These are phyloP conservation scores for Cyclotella distinguenda DNA, from an alignment of 108 stramenopile genomes.

Conservation along the genomic window DNA sequence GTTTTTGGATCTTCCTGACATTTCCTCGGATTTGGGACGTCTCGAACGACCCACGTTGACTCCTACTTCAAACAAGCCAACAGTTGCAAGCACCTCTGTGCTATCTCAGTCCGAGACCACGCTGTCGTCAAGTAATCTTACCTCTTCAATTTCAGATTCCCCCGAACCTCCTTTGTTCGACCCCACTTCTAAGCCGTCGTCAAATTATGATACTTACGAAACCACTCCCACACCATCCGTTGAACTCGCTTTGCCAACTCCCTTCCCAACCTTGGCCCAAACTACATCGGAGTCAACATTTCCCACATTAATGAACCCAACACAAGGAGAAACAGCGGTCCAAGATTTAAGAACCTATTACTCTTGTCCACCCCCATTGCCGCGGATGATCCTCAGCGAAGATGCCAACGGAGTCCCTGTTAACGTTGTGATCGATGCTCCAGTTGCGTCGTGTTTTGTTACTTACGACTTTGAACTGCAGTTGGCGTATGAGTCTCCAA, in stretches of 20 bases:
- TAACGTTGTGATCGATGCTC: slow-evolving; percentile 3
- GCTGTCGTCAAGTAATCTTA: too few species aligned
- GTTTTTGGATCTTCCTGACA: slow-evolving; percentile 1
- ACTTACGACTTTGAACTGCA: slow-evolving; percentile 26
- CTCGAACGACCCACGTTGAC: neutral
- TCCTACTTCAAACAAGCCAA: neutral
- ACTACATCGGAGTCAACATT: neutral
- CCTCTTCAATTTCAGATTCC: too few species aligned
- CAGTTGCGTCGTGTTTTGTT: slow-evolving; percentile 6
- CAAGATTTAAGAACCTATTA: slow-evolving; percentile 6
- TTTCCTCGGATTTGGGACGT: neutral
- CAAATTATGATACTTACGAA: too few species aligned
- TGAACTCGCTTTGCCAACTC: too few species aligned
- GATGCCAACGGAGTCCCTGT: slow-evolving; percentile 9
- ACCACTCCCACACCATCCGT: too few species aligned
- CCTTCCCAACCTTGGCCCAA: too few species aligned
- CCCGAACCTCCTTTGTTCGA: too few species aligned
- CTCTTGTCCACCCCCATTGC: slow-evolving; percentile 24
- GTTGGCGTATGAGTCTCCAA: neutral
- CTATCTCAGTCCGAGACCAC: neutral
- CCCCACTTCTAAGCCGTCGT: too few species aligned
- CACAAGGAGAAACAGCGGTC: neutral
- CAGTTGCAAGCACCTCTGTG: neutral
- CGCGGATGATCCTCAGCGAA: neutral
- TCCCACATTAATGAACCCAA: neutral